Evolutionary conservation across 140 eudicot species (phyloP), one percentile per base, ranked within the genome.

Genomic region (Ambrosia hybrid): DNA sequence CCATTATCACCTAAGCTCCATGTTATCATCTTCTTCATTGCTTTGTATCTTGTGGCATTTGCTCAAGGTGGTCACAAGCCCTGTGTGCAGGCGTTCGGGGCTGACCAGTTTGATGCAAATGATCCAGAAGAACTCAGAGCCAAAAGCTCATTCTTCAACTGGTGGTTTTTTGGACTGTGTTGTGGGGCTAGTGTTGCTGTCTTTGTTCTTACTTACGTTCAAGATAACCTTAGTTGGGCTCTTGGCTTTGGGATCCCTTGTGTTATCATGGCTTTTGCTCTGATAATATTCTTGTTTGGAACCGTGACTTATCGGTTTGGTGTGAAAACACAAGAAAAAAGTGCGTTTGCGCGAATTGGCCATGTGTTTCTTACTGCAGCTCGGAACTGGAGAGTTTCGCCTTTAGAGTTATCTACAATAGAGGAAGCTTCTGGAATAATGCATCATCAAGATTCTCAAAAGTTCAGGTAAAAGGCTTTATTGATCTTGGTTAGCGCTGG

Each of bases 171-270:
- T 53, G 79, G 85, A 41, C 2, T 78, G 21, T 68, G 80, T 52
- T 21, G 63, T 3, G 88, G 91, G 46, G 73, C 85, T 36, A 3
- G 73, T 6, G 64, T 53, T 1, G 67, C 76, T 5, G 49, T 80
- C 10, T 6, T 70, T 7, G 34, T 79, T 68, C 48, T 89, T 21
- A 78, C 66, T 48, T 89, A 89, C 72, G 57, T 84, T 67, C 90
- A 89, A 72, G 96, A 89, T 10, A 84, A 86, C 62, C 57, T 84
- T 56, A 78, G 81, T 51, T 86, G 91, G 91, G 86, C 46, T 15
- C 78, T 86, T 37, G 91, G 91, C 15, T 86, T 86, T 80, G 88
- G 82, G 4, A 80, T 86, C 52, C 91, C 88, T n/a, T 86, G 88
- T 75, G 68, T 83, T 9, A 13, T 77, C 61, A 75, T 85, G 84